Percentiles rank a stretch among this genome's conserved stretches.
phyloP scores from a whole-genome alignment of 371 early-diverging fungal genomes.

The Saksenaea oblongispora region DNA sequence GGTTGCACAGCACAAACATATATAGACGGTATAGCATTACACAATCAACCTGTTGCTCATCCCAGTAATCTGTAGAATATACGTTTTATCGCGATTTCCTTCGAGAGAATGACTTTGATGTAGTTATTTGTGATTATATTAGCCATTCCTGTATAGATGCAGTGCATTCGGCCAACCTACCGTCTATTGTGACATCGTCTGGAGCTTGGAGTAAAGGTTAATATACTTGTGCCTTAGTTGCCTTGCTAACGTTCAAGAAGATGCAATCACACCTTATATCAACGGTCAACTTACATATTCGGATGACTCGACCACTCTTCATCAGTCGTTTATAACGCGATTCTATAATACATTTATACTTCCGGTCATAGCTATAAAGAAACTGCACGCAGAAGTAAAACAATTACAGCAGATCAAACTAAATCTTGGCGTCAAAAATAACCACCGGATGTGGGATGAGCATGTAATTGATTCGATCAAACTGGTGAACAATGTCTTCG shows the following conservation, averaged over 20 bases:
- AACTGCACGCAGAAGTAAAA: background rate
- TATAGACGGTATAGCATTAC: too few species aligned
- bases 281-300: constrained; percentile 4
- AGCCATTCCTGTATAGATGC: constrained; percentile 7
- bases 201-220: background rate
- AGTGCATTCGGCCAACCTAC: background rate
- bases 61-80: background rate
- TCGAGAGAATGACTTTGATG: background rate
- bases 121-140: constrained; percentile 14
- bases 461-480: constrained; percentile 20
- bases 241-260: background rate
- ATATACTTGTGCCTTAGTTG: background rate
- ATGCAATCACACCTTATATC: constrained; percentile 27
- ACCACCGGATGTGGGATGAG: background rate
- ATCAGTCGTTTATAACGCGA: constrained; percentile 11
- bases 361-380: background rate
- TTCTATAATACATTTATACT: constrained; percentile 18
- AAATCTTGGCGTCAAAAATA: background rate
- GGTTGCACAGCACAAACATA: too few species aligned
- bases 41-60: too few species aligned
- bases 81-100: background rate
- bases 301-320: constrained; percentile 14
- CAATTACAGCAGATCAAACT: background rate
- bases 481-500: constrained; percentile 29
- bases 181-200: constrained; percentile 7